These are phyloP conservation scores for Trichodelitschia bisporula DNA, from an alignment of 495 filamentous ascomycete species.

Conservation along the genomic window DNA sequence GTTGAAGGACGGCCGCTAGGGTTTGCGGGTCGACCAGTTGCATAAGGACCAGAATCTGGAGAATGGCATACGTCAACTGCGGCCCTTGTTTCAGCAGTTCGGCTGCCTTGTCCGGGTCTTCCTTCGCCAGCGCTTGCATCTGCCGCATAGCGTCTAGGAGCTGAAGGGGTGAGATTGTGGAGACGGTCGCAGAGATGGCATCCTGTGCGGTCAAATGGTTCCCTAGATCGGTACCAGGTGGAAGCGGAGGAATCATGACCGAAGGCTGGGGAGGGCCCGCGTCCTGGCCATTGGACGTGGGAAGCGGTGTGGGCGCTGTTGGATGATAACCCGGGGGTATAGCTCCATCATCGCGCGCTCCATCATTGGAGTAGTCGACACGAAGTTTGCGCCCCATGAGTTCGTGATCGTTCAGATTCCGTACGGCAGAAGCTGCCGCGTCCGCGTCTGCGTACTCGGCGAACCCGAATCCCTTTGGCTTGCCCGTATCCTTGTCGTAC, in stretches of 20 bases:
- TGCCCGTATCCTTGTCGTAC: slow-evolving; percentile 84
- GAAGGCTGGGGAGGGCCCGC: slow-evolving; percentile 7
- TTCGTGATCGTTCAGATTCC: slow-evolving; percentile 89
- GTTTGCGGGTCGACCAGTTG: slow-evolving; percentile 55
- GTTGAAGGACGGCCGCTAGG: slow-evolving; percentile 27
- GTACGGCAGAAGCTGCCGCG: slow-evolving; percentile 77
- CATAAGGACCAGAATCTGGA: slow-evolving; percentile 84
- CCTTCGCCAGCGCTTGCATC: slow-evolving; percentile 70
- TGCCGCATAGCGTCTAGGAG: slow-evolving; percentile 84
- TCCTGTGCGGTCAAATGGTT: slow-evolving; percentile 64
- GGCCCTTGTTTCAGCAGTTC: slow-evolving; percentile 76
- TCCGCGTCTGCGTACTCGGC: slow-evolving; percentile 80
- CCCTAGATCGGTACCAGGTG: slow-evolving; percentile 59
- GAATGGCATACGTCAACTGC: slow-evolving; percentile 85
- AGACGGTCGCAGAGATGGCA: slow-evolving; percentile 72
- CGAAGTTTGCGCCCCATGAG: slow-evolving; percentile 85
- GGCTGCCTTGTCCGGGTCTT: slow-evolving; percentile 60
- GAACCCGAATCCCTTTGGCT: slow-evolving; percentile 91
- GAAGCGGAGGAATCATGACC: slow-evolving; percentile 45
- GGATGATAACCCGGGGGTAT: slow-evolving; percentile 23
- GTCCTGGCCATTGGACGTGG: background rate
- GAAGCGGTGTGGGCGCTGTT: slow-evolving; percentile 2
- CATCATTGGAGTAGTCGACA: slow-evolving; percentile 88
- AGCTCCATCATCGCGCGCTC: slow-evolving; percentile 38
- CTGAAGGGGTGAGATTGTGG: slow-evolving; percentile 62